Percentiles rank a stretch among this genome's conserved stretches.
These are phyloP conservation scores for Scedosporium minutisporum DNA, from an alignment of 2,329 filamentous ascomycete species.

Conservation along the genomic window DNA sequence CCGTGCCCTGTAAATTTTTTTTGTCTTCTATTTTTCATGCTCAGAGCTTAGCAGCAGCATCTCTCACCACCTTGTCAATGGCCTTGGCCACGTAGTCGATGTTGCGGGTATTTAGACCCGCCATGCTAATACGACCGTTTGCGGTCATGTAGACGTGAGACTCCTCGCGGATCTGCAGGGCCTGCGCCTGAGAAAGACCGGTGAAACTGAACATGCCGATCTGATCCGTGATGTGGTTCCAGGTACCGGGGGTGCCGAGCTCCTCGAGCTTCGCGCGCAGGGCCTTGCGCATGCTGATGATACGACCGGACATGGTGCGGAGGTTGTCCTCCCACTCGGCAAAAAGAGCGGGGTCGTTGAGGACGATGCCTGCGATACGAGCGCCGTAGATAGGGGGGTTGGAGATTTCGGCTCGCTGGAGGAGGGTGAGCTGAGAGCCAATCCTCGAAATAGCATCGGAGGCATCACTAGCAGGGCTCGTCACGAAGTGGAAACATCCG, in stretches of 20 bases:
- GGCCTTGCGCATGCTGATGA: constrained; percentile 79
- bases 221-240: constrained; percentile 97
- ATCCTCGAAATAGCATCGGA: constrained; percentile 53
- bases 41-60: constrained; percentile 16
- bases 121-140: constrained; percentile 97
- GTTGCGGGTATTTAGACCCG: constrained; percentile 86
- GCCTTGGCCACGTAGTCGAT: constrained; percentile 89
- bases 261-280: constrained; percentile 74
- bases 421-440: constrained; percentile 79
- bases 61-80: constrained; percentile 71
- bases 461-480: constrained; percentile 60
- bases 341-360: constrained; percentile 77
- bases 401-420: constrained; percentile 94
- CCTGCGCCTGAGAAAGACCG: constrained; percentile 64
- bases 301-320: constrained; percentile 87
- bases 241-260: constrained; percentile 76
- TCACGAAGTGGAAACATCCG: constrained; percentile 91
- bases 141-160: constrained; percentile 88
- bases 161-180: constrained; percentile 57
- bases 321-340: constrained; percentile 89
- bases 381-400: constrained; percentile 95
- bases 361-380: constrained; percentile 70
- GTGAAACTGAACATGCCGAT: constrained; percentile 99
- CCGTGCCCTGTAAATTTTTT: background rate
- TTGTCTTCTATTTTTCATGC: background rate